phyloP scores from a whole-genome alignment of 176 grass and related monocot genomes.

The Cocos nucifera region DNA sequence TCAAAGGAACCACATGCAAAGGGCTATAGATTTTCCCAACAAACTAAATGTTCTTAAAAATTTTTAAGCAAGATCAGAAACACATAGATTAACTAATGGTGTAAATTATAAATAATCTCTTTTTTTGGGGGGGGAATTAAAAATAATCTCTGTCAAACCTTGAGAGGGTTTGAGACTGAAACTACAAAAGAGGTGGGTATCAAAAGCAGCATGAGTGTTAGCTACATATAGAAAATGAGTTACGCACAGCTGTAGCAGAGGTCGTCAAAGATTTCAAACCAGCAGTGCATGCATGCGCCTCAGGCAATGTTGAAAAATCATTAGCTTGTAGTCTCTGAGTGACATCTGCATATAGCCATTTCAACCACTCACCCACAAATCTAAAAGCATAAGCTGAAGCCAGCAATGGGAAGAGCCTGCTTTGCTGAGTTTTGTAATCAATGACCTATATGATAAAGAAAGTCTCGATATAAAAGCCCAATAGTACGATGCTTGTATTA shows the following conservation, averaged over 20 bases:
- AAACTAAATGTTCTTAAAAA: too few relatives aligned
- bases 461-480: slow-evolving; percentile 5
- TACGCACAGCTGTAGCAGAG: slow-evolving; percentile 73
- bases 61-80: too few relatives aligned
- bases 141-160: too few relatives aligned
- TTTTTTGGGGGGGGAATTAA: too few relatives aligned
- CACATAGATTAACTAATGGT: too few relatives aligned
- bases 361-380: slow-evolving; percentile 94
- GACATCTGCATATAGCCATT: slow-evolving; percentile 90
- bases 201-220: too few relatives aligned
- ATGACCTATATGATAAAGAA: slow-evolving; percentile 53
- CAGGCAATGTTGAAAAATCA: slow-evolving; percentile 89
- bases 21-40: too few relatives aligned
- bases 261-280: slow-evolving; percentile 93
- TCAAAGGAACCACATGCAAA: too few relatives aligned
- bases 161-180: too few relatives aligned
- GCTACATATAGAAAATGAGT: not conserved
- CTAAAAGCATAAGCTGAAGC: slow-evolving; percentile 96
- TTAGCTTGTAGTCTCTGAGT: slow-evolving; percentile 71
- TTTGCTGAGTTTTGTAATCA: slow-evolving; percentile 98
- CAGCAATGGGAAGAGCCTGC: slow-evolving; percentile 87
- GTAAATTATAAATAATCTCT: too few relatives aligned
- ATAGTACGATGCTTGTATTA: too few relatives aligned
- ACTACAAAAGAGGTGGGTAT: too few relatives aligned
- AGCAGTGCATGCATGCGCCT: slow-evolving; percentile 94